Evolutionary conservation across 441 rosid species (phyloP), one percentile per base, ranked within the genome.

Genomic region (Euphorbia schlechtendalii): DNA sequence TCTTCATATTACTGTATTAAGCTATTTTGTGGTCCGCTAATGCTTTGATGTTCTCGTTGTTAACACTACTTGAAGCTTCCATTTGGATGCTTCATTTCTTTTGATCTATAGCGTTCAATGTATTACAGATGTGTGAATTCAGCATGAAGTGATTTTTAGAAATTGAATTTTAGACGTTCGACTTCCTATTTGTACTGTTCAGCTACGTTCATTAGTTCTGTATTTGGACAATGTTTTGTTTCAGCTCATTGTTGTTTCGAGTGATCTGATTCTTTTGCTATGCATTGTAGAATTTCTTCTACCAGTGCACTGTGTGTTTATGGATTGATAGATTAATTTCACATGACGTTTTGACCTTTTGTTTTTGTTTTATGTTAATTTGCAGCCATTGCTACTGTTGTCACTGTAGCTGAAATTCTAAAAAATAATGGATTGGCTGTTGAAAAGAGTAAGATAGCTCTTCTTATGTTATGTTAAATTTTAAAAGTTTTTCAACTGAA

Each of bases 381-480:
- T 51, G n/a, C 81, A 80, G 88, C 92, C 48, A 88, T 88, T 55
- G 89, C 96, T 10, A 83, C 92, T 0, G 88, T 86, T 67, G 90
- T 88, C 46, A 86, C 88, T 9, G 78, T 88, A 68, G 86, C 96
- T 4, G 92, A 88, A 71, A 84, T 88, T 72, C 72, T 88, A 73
- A 86, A 86, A 74, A 86, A 83, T 70, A 88, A 83, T 71, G 92
- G 92, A 68, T 68, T 88, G 71, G 92, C 89, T 56, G 68, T 86
- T 65, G 92, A 88, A 79, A 84, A 83, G 76, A 84, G 92, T 84
- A 71, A 81, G 83, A 60, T 76, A 1, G 36, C 7, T 32, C 36
- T 32, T 32, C 3, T 32, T 3, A n/a, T n/a, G n/a, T n/a, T 32
- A 32, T 32, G 3, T 13, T 30, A 9, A 43, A 6, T 20, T 63